These are phyloP conservation scores for Backusella mclennaniae DNA, from an alignment of 192 early-diverging fungal species.

Conservation along the genomic window DNA sequence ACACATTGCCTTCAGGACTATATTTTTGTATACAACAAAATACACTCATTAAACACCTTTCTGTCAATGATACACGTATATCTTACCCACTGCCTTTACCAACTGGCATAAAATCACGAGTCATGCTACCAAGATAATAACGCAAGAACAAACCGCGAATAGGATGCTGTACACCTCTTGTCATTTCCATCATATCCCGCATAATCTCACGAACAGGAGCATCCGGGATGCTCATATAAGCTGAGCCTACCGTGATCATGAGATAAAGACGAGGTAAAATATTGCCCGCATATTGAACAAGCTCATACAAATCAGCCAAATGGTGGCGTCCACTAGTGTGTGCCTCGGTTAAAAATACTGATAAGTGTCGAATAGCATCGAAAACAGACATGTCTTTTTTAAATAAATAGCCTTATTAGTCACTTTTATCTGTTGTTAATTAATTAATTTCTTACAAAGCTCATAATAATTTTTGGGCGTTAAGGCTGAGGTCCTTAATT, in stretches of 20 bases:
- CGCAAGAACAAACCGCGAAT: constrained; percentile 96
- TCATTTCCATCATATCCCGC: constrained; percentile 99
- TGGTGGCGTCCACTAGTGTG: constrained; percentile 81
- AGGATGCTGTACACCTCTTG: constrained; percentile 97
- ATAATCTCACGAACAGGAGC: constrained; percentile 95
- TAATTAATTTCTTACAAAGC: constrained; percentile 69
- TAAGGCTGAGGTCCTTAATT: constrained; percentile 91
- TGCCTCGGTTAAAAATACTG: constrained; percentile 86
- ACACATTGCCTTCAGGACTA: constrained; percentile 80
- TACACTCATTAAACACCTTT: not conserved
- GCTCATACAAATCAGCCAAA: constrained; percentile 93
- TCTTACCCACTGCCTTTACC: constrained; percentile 55
- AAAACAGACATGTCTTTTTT: constrained; percentile 92
- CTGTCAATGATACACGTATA: not conserved
- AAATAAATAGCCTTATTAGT: not conserved
- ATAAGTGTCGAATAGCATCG: constrained; percentile 93
- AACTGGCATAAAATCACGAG: constrained; percentile 91
- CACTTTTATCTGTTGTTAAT: not conserved
- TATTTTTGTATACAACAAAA: not conserved
- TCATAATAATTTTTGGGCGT: constrained; percentile 99
- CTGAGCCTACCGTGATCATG: constrained; percentile 98
- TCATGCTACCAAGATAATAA: constrained; percentile 94
- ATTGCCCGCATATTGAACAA: constrained; percentile 98
- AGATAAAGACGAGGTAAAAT: constrained; percentile 98
- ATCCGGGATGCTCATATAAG: constrained; percentile 92